Percentiles rank a stretch among this genome's conserved stretches.
Conservation (phyloP, 139 green algal species). For the Desmodesmus armatus region DNA sequence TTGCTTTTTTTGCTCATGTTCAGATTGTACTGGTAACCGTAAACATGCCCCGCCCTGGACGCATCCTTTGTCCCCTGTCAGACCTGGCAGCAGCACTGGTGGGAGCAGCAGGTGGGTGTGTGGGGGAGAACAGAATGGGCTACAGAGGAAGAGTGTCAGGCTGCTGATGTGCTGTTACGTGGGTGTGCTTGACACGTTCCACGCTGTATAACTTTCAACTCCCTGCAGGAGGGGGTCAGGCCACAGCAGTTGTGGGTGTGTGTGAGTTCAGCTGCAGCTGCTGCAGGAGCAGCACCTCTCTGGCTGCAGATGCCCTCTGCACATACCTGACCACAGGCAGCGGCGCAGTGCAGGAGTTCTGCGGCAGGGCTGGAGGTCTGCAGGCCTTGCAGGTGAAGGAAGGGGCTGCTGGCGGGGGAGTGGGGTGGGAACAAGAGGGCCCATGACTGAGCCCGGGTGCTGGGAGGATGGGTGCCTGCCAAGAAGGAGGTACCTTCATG, state of each 20-base stretch:
- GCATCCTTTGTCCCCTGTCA: too few species aligned
- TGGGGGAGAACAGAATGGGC: background rate
- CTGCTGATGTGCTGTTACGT: too few species aligned
- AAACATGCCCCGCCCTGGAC: too few species aligned
- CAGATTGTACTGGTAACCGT: too few species aligned
- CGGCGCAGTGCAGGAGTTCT: background rate
- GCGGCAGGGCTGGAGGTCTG: background rate
- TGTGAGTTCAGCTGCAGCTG: conserved; percentile 39
- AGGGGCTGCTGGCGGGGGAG: too few species aligned
- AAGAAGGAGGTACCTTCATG: too few species aligned
- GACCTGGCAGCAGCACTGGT: background rate
- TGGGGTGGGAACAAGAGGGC: too few species aligned
- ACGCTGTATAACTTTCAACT: background rate
- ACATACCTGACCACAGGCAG: background rate
- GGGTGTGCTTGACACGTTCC: background rate
- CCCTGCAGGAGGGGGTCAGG: background rate
- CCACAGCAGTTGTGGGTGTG: background rate
- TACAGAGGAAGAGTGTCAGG: background rate
- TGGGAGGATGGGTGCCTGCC: too few species aligned
- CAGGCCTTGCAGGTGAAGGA: too few species aligned
- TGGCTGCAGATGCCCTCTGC: conserved; percentile 32
- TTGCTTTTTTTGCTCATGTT: too few species aligned
- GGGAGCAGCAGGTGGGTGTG: background rate
- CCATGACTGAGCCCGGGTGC: too few species aligned
- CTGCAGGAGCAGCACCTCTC: conserved; percentile 15